Conservation (phyloP, 73 alveolate genomes). For the Symbiodinium natans region DNA sequence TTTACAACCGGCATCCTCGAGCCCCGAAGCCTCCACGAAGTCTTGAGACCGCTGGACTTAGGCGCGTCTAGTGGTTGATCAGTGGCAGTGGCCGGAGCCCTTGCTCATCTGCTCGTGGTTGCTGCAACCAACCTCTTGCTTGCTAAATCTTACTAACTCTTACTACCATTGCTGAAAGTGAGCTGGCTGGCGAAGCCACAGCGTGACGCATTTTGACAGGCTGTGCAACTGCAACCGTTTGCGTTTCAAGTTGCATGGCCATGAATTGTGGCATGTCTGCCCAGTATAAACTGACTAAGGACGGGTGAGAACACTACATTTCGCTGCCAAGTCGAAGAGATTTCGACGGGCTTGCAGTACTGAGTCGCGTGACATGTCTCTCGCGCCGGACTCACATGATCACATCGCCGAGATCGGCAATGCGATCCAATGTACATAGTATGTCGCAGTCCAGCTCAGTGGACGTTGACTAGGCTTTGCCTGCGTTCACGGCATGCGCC, state of each 20-base stretch:
- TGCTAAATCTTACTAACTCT: background rate
- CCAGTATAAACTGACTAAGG: no score
- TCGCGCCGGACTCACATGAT: background rate
- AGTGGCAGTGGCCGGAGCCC: constrained; percentile 53
- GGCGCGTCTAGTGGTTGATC: constrained; percentile 88
- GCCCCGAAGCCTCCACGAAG: background rate
- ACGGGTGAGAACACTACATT: constrained; percentile 78
- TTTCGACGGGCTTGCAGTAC: background rate
- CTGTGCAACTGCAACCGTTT: background rate
- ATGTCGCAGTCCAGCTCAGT: background rate
- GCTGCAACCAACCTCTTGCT: background rate
- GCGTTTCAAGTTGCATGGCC: background rate
- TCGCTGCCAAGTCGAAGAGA: constrained; percentile 54
- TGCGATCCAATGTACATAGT: background rate
- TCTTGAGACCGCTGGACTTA: background rate
- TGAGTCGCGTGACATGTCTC: background rate
- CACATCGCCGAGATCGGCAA: background rate
- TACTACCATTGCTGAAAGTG: background rate
- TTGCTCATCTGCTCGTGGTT: background rate
- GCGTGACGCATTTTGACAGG: background rate
- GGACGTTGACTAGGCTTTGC: background rate
- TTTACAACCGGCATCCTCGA: background rate
- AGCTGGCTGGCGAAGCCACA: background rate
- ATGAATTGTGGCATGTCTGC: no score
- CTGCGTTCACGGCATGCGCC: background rate